Conservation (phyloP, 495 filamentous ascomycete species). For the Usnea hakonensis region DNA sequence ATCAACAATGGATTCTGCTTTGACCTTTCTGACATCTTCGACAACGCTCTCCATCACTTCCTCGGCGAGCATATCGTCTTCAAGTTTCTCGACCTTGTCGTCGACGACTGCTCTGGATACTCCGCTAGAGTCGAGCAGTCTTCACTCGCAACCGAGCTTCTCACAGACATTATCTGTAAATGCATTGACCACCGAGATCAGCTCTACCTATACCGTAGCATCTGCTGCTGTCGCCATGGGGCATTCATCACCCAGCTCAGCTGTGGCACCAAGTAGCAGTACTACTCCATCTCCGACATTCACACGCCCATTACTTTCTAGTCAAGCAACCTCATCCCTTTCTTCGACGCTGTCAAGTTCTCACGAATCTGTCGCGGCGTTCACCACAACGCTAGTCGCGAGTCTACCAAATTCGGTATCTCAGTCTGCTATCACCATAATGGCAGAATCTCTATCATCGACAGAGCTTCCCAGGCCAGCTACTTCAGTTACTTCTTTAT, state of each 20-base stretch:
- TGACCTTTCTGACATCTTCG: not conserved
- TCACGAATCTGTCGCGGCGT: not conserved
- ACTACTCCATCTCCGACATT: not conserved
- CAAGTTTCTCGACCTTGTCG: not conserved
- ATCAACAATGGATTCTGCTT: not conserved
- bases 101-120: not conserved
- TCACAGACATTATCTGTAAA: not conserved
- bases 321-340: not conserved
- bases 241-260: not conserved
- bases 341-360: not conserved
- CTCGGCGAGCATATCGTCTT: not conserved
- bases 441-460: not conserved
- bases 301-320: not conserved
- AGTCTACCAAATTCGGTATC: constrained; percentile 13
- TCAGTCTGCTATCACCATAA: not conserved
- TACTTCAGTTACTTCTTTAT: constrained; percentile 1
- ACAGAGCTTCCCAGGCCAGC: not conserved
- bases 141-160: not conserved
- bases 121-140: not conserved
- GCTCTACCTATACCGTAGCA: not conserved
- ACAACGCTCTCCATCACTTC: not conserved
- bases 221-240: not conserved
- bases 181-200: not conserved
- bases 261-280: not conserved
- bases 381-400: constrained; percentile 15